Evolutionary conservation across 2,329 filamentous ascomycete genomes (phyloP), one percentile per base, ranked within the genome.

Genomic region (Cladosporium velox): DNA sequence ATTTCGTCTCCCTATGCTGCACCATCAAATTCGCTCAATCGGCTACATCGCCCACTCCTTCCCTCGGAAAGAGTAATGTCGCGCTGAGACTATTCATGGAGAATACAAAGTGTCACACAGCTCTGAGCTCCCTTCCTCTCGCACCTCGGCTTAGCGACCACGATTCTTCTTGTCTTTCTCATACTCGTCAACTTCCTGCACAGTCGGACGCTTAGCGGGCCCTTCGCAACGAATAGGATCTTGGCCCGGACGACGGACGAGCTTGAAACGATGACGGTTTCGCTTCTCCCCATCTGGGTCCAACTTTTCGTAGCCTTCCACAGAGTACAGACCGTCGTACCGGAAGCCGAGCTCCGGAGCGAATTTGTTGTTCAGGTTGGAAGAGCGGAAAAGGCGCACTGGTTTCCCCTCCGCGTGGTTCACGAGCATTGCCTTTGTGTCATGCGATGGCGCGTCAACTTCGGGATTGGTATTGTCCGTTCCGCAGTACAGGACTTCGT

Each of bases 281-380:
- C 77, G 80, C 14, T 72, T 70, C 4, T 70, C 51, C 44, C 83
- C 76, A 1, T 79, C 30, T 4, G 69, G 38, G 64, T 86, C 79
- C 1, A 82, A 41, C 0, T 79, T 63, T 66, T 81, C 72, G 58
- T 77, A 77, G 2, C 66, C 71, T 0, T 74, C 75, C 5, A 87
- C 80, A 6, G 76, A 71, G 68, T 88, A 88, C 0, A 88, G 72
- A 0, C 86, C 86, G 72, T 88, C 86, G 62, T 88, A 88, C 1
- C 86, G 76, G n/a, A 85, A 77, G 0, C 86, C 86, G 11, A 76
- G 67, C 1, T 72, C 66, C 0, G 86, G 86, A 0, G 81, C 77
- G 63, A 80, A 85, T 0, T 65, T 67, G 21, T 80, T 80, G 11
- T 74, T 72, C 2, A 81, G 73, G 21, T 82, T 80, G 4, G 73